Evolutionary conservation across 495 filamentous ascomycete genomes (phyloP), one percentile per base, ranked within the genome.

Genomic region (Neurospora terricola): DNA sequence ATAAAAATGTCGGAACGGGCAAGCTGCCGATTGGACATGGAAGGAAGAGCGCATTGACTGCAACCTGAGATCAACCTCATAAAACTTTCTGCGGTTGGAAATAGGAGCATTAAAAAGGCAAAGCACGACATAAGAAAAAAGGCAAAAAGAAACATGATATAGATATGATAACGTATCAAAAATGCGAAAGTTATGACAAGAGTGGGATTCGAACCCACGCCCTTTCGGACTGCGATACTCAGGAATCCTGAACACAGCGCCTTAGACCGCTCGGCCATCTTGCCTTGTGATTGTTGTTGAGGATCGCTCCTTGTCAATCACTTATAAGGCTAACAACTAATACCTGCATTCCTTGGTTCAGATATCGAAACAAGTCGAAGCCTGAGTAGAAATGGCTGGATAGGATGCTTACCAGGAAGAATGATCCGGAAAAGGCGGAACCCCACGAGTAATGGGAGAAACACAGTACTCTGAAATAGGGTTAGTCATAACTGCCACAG

Each of bases 261-360:
- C 73, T 75, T 75, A 73, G 73, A 75, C 73, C 73, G 71, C 73
- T 75, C 73, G 73, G 73, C 73, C 73, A 75, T 75, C 73, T 75
- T 75, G 73, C 73, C 73, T 70, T 69, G 18, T 14, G 10, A 54
- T 34, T 11, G 5, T 71, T 70, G 68, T 71, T 75, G 40, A 34
- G 37, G 1, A 27, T 42, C 0, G 0, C 0, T 30, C 7, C 0
- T 0, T 0, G 3, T 43, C 16, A 21, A 38, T 0, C 3, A 12
- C 23, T 5, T 1, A 34, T 18, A 38, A 30, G 2, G n/a, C 1
- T 3, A 12, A 14, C 12, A 4, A 1, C 40, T 0, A n/a, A 21
- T 10, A 1, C 8, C 0, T 9, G 42, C 8, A 21, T 10, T 23
- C n/a, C 4, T 48, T 5, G 43, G 43, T 48, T 21, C 3, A 5